Conservation (phyloP, 2,329 filamentous ascomycete genomes). For the Apiospora malaysiana region DNA sequence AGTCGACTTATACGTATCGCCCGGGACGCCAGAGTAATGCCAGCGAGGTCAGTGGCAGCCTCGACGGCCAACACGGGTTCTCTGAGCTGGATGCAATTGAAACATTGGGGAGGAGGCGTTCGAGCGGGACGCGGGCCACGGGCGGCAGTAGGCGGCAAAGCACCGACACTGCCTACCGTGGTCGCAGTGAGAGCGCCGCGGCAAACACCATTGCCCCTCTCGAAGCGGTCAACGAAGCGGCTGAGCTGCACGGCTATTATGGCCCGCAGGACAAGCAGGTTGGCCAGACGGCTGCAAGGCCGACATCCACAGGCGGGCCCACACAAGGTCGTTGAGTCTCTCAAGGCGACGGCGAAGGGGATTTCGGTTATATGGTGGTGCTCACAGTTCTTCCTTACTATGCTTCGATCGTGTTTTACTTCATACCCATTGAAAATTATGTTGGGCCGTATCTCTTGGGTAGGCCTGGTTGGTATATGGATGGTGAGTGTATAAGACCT, state of each 20-base stretch:
- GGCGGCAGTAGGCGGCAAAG: conserved; percentile 28
- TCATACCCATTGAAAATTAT: background rate
- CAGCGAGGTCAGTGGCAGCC: conserved; percentile 48
- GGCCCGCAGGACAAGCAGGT: conserved; percentile 46
- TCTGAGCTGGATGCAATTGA: conserved; percentile 46
- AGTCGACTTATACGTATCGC: conserved; percentile 39
- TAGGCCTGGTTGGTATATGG: background rate
- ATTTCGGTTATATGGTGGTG: background rate
- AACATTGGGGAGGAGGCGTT: conserved; percentile 45
- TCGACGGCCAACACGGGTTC: conserved; percentile 35
- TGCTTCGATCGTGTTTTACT: background rate
- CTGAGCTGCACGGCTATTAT: conserved; percentile 55
- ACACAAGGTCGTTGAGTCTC: background rate
- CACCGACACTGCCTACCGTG: conserved; percentile 30
- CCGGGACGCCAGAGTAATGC: conserved; percentile 53
- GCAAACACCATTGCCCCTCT: conserved; percentile 34
- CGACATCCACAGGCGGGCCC: background rate
- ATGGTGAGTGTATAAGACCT: background rate
- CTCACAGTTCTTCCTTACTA: background rate
- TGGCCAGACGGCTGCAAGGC: conserved; percentile 48
- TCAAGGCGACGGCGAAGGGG: background rate
- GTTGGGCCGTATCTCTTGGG: background rate
- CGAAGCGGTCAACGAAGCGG: conserved; percentile 47
- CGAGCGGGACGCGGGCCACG: conserved; percentile 29
- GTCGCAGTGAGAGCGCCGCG: conserved; percentile 32